Base-by-base conservation (phyloP, 257 asterid species). In the Solanum dulcamara region DNA sequence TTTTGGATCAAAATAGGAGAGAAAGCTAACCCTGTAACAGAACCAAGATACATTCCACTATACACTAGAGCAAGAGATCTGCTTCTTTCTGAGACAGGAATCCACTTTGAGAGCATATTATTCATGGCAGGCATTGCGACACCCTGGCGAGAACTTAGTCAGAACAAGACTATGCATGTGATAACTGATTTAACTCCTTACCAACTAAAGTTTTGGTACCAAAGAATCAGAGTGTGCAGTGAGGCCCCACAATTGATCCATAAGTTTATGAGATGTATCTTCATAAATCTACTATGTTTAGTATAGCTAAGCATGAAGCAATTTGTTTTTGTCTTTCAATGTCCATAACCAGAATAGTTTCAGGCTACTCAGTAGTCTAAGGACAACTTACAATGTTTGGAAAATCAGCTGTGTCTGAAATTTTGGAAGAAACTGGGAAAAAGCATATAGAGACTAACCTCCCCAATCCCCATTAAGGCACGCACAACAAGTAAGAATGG, bases 11-110 rank as follows among this genome's bases (percentile, higher is more conserved):
- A 86, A 26, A 86, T 24, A 62, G 99, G 98, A 87, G 99, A 97
- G 80, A 93, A 50, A 3, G 93, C 98, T 91, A 97, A 93, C 20
- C 98, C 99, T 50, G 94, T 92, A 84, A 95, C 99, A 40, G 98
- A 97, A 83, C 99, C 99, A 87, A 97, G 98, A 90, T 97, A 96
- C 99, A 96, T 96, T 88, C 99, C 99, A 55, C 99, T 96, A 92
- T 96, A 96, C 37, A 95, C 99, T 59, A 97, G 92, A 22, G 98
- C 96, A 82, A 97, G 96, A 80, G 98, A 97, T 92, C 99, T 94
- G 96, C 99, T 96, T 91, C 99, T 93, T 91, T 96, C 99, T 0
- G 99, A 94, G 87, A 96, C 96, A 20, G 98, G 99, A 91, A 97
- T 88, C 98, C 99, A 97, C 85, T 94, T 95, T 50, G 98, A 97